A percentile compares a stretch with the other conserved stretches of the same genome.
Conservation (phyloP, 1,284 basidiomycete species). For the Trichosporon sp. region DNA sequence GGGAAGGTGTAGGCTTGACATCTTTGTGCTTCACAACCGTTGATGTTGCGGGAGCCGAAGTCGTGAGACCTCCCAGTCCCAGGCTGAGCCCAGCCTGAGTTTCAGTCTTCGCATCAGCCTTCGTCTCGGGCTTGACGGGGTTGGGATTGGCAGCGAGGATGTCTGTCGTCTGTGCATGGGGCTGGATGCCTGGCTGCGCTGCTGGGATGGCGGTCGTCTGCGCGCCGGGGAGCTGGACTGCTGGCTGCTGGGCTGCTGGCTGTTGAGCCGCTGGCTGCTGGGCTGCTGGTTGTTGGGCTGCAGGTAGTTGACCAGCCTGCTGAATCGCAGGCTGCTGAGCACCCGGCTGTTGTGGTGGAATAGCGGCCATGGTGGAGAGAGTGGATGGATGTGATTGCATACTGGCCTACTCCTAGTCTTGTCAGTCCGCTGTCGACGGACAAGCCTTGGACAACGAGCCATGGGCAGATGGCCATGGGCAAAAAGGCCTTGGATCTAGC, state of each 20-base stretch:
- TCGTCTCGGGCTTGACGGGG: background rate
- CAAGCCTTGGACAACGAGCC: no score
- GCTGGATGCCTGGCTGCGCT: background rate
- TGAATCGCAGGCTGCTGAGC: no score
- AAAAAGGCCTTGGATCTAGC: background rate
- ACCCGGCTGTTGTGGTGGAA: no score
- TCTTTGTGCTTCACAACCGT: background rate
- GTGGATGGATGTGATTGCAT: background rate
- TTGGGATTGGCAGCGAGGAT: background rate
- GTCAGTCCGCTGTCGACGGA: no score
- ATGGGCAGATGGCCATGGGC: no score
- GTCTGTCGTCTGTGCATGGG: background rate
- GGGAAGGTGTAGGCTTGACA: background rate
- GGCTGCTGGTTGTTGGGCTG: background rate
- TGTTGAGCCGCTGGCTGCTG: background rate
- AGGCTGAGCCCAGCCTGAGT: background rate
- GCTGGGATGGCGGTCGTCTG: background rate
- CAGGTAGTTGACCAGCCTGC: no score
- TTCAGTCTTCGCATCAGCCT: background rate
- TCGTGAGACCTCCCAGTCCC: no score
- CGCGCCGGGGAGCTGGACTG: background rate
- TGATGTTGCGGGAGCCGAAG: no score
- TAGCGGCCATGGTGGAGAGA: background rate
- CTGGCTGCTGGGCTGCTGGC: background rate
- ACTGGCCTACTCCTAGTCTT: no score